Conservation (phyloP, 371 early-diverging fungal species). For the Lichtheimia hyalospora region DNA sequence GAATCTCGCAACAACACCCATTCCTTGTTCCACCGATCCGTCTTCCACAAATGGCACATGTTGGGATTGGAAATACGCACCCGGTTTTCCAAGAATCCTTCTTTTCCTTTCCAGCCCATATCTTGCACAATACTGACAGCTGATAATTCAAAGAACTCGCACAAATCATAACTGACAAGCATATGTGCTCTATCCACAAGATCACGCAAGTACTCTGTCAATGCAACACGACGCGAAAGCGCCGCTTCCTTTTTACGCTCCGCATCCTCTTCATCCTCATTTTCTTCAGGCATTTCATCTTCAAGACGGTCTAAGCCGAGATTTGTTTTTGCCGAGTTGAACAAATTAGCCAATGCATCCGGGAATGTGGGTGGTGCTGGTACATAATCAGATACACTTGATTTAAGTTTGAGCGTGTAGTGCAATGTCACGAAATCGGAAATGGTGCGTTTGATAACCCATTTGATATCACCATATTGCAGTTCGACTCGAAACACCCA, state of each 20-base stretch:
- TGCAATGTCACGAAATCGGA: slow-evolving; percentile 75
- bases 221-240: slow-evolving; percentile 52
- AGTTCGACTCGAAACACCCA: slow-evolving; percentile 71
- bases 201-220: slow-evolving; percentile 63
- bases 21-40: slow-evolving; percentile 56
- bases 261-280: slow-evolving; percentile 7
- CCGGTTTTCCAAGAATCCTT: slow-evolving; percentile 69
- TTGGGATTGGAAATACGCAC: slow-evolving; percentile 40
- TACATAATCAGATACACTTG: slow-evolving; percentile 38
- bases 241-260: slow-evolving; percentile 33
- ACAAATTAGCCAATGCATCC: slow-evolving; percentile 42
- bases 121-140: slow-evolving; percentile 73
- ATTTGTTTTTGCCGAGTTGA: slow-evolving; percentile 38
- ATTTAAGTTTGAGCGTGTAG: slow-evolving; percentile 54
- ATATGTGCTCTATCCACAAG: slow-evolving; percentile 63
- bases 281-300: slow-evolving; percentile 14
- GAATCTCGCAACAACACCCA: slow-evolving; percentile 84
- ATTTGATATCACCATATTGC: slow-evolving; percentile 78
- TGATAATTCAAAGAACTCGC: slow-evolving; percentile 80
- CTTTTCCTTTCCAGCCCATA: slow-evolving; percentile 88
- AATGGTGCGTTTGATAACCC: slow-evolving; percentile 73
- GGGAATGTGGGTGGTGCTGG: slow-evolving; percentile 49
- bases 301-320: slow-evolving; percentile 29
- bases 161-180: slow-evolving; percentile 69
- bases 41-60: slow-evolving; percentile 37